phyloP scores from a whole-genome alignment of 768 basidiomycete species.

The Leccinellum albellum region DNA sequence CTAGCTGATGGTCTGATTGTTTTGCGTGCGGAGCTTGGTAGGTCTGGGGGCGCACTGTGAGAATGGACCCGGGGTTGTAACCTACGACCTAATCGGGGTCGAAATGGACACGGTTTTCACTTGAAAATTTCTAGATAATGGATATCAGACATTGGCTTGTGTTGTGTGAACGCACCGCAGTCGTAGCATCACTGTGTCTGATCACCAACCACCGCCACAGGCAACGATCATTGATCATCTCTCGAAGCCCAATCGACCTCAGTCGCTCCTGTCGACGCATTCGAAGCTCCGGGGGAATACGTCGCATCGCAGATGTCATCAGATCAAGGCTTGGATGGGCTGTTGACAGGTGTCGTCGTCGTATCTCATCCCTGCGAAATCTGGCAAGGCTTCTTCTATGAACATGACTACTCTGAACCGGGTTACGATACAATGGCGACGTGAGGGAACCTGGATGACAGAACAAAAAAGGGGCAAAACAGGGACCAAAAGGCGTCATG shows the following conservation, averaged over 20 bases:
- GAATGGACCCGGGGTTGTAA: slow-evolving; percentile 10
- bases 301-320: neutral
- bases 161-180: neutral
- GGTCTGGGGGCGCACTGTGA: slow-evolving; percentile 15
- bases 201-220: slow-evolving; percentile 12
- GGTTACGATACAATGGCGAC: neutral
- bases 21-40: neutral
- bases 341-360: neutral
- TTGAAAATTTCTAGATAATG: neutral
- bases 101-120: neutral
- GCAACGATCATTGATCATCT: slow-evolving; percentile 9
- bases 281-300: neutral
- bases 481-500: neutral
- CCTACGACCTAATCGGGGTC: slow-evolving; percentile 6
- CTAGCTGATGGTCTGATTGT: slow-evolving; percentile 4
- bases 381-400: neutral
- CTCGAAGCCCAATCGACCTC: slow-evolving; percentile 2
- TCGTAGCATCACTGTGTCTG: neutral
- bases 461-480: neutral
- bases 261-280: slow-evolving; percentile 3
- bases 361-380: neutral
- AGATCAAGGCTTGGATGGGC: neutral
- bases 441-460: neutral
- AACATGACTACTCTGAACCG: neutral
- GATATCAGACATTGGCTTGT: neutral